Evolutionary conservation across 2,329 filamentous ascomycete species (phyloP), one percentile per base, ranked within the genome.

Genomic region (Parastagonospora nodorum): DNA sequence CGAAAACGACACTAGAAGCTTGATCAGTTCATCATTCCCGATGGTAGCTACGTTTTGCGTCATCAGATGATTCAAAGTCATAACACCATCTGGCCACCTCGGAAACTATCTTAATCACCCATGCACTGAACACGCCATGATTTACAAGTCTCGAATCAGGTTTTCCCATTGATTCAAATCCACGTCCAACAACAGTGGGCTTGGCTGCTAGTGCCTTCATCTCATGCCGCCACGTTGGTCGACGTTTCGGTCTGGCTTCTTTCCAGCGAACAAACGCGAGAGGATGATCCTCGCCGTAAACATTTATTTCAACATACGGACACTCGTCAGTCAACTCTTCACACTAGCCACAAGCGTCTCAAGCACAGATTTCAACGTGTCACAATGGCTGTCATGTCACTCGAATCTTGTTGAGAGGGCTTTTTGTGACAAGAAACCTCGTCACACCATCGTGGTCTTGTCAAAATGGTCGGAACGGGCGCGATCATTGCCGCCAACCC

Each of bases 401-500:
- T 24, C 19, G 5, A 24, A 24, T 24, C 19, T 24, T 24, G 19
- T 24, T 24, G 19, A 24, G 19, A 24, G 19, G 19, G 3, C 3
- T 24, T 3, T 24, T 24, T 38, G 30, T 27, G 42, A 9, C 36
- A 30, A 29, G 24, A 29, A 53, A 44, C 50, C 45, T 55, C 48
- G 53, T 51, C 43, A 44, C 43, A 38, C 33, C 41, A 37, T 44
- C 12, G 10, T 40, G 36, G 51, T 24, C 39, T 43, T 62, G 41
- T 51, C 41, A 55, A 24, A 24, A 24, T 3, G 38, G 11, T 19
- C 30, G 28, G 30, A 48, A 57, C 43, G 47, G 54, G 53, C 45
- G 51, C 44, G 59, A 59, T 60, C 50, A 51, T 51, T 53, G 44
- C 51, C 14, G 36, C 29, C 48, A 58, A 48, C 45, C 50, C 35